Evolutionary conservation across 2,329 filamentous ascomycete genomes (phyloP), one percentile per base, ranked within the genome.

Genomic region (Epichloe bromicola): DNA sequence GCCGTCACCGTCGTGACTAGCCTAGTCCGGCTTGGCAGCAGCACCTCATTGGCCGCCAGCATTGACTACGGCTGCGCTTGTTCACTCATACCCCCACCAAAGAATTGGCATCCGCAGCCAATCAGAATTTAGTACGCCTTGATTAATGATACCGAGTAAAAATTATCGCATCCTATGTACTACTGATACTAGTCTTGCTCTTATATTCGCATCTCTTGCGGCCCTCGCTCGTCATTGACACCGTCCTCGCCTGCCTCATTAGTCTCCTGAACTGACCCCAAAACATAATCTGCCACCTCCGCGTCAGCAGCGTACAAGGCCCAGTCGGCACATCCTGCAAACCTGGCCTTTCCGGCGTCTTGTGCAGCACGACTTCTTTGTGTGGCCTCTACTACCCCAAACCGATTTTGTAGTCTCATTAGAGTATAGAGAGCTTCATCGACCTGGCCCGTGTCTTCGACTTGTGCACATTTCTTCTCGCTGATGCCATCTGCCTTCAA

Each of bases 281-380:
- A 23, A 3, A 61, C 55, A 51, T 53, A 58, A 5, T 53, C 49
- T 17, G 62, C 61, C 42, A 57, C 57, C 23, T 55, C 54, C 0
- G 62, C 62, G 38, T 59, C 54, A 3, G 47, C 48, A 3, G 62
- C 61, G 41, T 57, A 65, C 7, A 54, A 34, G 1, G 63, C 63
- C 40, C 43, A 48, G 38, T 63, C 61, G 0, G 61, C 57, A 39
- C 55, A 60, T 2, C 58, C 60, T 11, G 61, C 62, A 53, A 61
- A 60, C 50, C 55, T 51, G 0, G 58, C 62, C n/a, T 41, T 52
- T 11, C 48, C 48, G 4, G 57, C 60, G 20, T 58, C 48, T 6
- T 57, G 58, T 4, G 55, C 56, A 1, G 53, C 55, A 26, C 49
- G 34, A 10, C 54, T 56, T 41, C 52, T 55, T 3, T 53, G 48